These are phyloP conservation scores for Basipetospora sp. DNA, from an alignment of 2,329 filamentous ascomycete species.

Conservation along the genomic window DNA sequence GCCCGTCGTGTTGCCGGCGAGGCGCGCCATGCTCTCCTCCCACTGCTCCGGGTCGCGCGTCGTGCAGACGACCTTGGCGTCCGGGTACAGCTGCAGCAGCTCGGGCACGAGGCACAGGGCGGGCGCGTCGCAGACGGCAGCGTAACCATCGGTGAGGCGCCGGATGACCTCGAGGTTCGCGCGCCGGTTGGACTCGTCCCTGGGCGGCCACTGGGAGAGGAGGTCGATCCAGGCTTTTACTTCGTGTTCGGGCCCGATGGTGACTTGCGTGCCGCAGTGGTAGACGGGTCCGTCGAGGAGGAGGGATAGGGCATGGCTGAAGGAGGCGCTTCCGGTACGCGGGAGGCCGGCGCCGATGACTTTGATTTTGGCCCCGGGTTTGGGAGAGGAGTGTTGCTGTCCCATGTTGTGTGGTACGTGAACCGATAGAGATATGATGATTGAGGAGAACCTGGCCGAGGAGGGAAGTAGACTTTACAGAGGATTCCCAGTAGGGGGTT, in stretches of 20 bases:
- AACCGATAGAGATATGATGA: too few relatives aligned
- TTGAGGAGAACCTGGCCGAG: too few relatives aligned
- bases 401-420: too few relatives aligned
- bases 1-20: constrained; percentile 18
- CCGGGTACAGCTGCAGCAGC: constrained; percentile 32
- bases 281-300: constrained; percentile 21
- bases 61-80: constrained; percentile 33
- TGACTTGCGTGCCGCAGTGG: constrained; percentile 19
- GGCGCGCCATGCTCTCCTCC: constrained; percentile 19
- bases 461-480: too few relatives aligned
- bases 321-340: constrained; percentile 22
- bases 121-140: constrained; percentile 28
- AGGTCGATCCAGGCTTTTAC: constrained; percentile 14
- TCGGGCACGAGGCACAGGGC: constrained; percentile 27
- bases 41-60: constrained; percentile 23
- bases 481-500: too few relatives aligned
- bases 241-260: constrained; percentile 8
- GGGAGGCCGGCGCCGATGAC: constrained; percentile 20
- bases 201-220: constrained; percentile 18
- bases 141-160: constrained; percentile 21
- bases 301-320: constrained; percentile 22
- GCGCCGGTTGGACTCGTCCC: constrained; percentile 15
- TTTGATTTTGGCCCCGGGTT: constrained; percentile 19
- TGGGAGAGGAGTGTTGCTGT: too few relatives aligned
- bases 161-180: constrained; percentile 22